Conservation (phyloP, 2,329 filamentous ascomycete genomes). For the Colletotrichum eremochloae region DNA sequence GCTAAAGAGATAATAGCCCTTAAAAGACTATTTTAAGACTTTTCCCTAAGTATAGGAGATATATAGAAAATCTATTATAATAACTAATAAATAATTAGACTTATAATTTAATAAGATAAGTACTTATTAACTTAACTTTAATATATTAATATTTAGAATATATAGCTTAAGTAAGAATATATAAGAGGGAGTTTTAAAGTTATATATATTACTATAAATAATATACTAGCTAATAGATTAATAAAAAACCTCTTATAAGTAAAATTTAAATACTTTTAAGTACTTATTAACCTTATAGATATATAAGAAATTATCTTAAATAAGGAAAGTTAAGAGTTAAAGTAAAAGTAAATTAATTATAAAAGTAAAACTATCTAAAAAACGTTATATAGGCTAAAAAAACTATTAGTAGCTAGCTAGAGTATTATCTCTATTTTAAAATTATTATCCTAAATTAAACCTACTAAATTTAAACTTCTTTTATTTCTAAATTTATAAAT, state of each 20-base stretch:
- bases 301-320: too few relatives aligned
- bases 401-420: too few relatives aligned
- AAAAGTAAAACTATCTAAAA: too few relatives aligned
- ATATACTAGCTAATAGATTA: background rate
- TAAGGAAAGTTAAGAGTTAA: too few relatives aligned
- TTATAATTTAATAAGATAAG: background rate
- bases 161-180: background rate
- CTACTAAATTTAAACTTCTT: too few relatives aligned
- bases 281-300: too few relatives aligned
- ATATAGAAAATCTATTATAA: background rate
- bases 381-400: too few relatives aligned
- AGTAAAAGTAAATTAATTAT: too few relatives aligned
- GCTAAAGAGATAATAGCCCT: background rate
- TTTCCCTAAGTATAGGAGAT: background rate
- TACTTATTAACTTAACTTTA: background rate
- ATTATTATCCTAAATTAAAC: too few relatives aligned
- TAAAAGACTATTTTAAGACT: background rate
- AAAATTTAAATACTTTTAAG: background rate
- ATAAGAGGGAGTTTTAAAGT: background rate
- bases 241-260: background rate
- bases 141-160: background rate
- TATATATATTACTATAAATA: background rate
- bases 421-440: too few relatives aligned
- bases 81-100: background rate
- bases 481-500: too few relatives aligned